Evolutionary conservation across 129 eudicot genomes (phyloP), one percentile per base, ranked within the genome.

Genomic region (Escallonia herrerae): DNA sequence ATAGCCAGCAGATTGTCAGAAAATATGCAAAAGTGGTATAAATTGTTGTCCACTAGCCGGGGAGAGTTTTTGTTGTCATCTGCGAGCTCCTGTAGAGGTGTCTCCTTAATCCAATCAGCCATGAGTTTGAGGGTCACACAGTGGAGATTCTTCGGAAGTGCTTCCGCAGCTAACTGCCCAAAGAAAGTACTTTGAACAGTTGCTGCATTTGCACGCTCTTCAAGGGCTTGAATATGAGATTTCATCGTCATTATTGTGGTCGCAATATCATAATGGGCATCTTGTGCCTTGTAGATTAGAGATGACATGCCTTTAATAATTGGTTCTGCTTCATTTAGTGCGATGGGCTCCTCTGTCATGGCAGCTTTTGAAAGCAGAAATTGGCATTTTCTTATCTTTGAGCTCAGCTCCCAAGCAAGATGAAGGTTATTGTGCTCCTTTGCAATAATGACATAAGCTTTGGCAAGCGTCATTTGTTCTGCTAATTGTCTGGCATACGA

Each of bases 181-280:
- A 90, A 90, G 33, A 90, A 65, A 0, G 82, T 76, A 59, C 90
- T 84, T 72, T 90, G 95, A 66, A 87, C 80, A 2, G 87, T 84
- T 51, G 95, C 97, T 56, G 97, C 79, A 71, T 76, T 83, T 58
- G 95, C 85, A 14, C 97, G 89, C 67, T 87, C 93, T 82, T 90
- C 97, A 51, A 90, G 93, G 43, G 95, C 86, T 80, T 87, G 97
- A 67, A 90, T 87, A 64, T 81, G 89, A 66, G 88, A 81, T 67
- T 87, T 87, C 97, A 90, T 87, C 6, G 95, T 90, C 83, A 90
- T 80, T 56, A 90, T 84, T 43, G 93, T 90, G 72, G 97, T 90
- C 12, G 97, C 95, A 13, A 87, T 84, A 56, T 86, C 97, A 14
- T 90, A 90, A 75, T 90, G 97, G 11, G 97, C 73, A 66, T 90